Evolutionary conservation across 176 grass and related monocot species (phyloP), one percentile per base, ranked within the genome.

Genomic region (Olyra latifolia): DNA sequence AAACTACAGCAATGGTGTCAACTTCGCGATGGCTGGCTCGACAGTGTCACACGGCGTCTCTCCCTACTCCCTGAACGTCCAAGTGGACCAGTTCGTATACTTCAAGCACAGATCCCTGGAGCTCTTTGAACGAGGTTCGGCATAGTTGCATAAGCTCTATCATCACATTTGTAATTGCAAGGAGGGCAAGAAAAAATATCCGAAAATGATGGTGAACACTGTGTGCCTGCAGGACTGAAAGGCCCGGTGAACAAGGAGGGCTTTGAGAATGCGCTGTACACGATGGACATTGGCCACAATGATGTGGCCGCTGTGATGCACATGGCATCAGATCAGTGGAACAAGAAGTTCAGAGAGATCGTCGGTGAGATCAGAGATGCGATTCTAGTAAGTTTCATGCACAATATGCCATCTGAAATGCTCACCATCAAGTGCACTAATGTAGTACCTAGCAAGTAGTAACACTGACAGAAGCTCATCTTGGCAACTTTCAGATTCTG

Each of bases 201-300:
- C 77, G 55, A 69, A 56, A 41, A 71, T 46, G 32, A 48, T 49
- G 55, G 43, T 54, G 25, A 38, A n/a, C 1, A 20, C n/a, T 3
- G 1, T 65, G 62, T 71, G 19, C 5, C 62, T 83, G 20, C 64
- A 97, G 93, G 93, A 50, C 22, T 70, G 55, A 91, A 86, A 45
- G 93, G 85, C 5, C 84, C 86, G 15, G 79, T 86, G 24, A 69
- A n/a, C 73, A 85, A 89, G 79, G 79, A 90, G 32, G 89, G 80
- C 12, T 97, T 94, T 60, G 66, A 87, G 38, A 88, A 83, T 3
- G 94, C 91, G 2, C 71, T 97, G 25, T 97, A 97, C 83, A 87
- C 68, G 81, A 90, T 94, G 66, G 94, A 97, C 74, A 94, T 97
- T 10, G 91, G 94, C 55, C 89, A 97, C 79, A 97, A 94, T 13